Conservation (phyloP, 495 filamentous ascomycete species). For the Penicillium cinerascens region DNA sequence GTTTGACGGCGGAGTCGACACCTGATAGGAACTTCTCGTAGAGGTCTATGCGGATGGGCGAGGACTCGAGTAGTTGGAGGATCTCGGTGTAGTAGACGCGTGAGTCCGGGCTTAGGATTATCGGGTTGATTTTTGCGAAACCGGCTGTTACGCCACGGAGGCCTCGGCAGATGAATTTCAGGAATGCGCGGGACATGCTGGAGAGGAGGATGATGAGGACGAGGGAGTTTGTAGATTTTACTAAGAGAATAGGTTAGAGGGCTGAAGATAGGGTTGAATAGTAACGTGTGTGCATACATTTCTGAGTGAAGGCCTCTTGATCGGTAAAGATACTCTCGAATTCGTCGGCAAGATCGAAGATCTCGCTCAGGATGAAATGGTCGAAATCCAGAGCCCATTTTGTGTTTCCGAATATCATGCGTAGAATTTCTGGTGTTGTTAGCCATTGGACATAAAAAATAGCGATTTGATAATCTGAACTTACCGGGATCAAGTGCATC, state of each 20-base stretch:
- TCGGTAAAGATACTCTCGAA: conserved; percentile 40
- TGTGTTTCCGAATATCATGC: conserved; percentile 42
- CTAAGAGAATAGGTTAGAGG: conserved; percentile 21
- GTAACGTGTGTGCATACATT: conserved; percentile 25
- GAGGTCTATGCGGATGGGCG: conserved; percentile 42
- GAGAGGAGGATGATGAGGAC: conserved; percentile 67
- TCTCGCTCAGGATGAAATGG: conserved; percentile 63
- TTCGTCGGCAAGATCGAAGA: conserved; percentile 60
- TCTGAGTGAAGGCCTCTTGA: conserved; percentile 42
- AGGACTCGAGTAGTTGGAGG: conserved; percentile 38
- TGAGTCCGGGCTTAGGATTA: conserved; percentile 32
- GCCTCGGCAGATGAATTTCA: conserved; percentile 64
- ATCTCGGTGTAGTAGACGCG: conserved; percentile 41
- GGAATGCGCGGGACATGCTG: conserved; percentile 67
- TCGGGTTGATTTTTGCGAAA: conserved; percentile 26
- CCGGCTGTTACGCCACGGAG: conserved; percentile 46
- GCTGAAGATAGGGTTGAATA: not conserved
- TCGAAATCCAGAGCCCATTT: conserved; percentile 69
- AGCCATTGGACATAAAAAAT: not conserved
- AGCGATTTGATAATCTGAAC: conserved; percentile 5
- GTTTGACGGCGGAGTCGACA: conserved; percentile 45
- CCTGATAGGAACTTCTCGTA: conserved; percentile 49
- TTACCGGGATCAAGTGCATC: conserved; percentile 65
- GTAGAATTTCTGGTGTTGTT: conserved; percentile 37
- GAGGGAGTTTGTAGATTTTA: conserved; percentile 51